A percentile compares a stretch with the other conserved stretches of the same genome.
phyloP scores from a whole-genome alignment of 2,329 filamentous ascomycete genomes.

The Emericellopsis atlantica region DNA sequence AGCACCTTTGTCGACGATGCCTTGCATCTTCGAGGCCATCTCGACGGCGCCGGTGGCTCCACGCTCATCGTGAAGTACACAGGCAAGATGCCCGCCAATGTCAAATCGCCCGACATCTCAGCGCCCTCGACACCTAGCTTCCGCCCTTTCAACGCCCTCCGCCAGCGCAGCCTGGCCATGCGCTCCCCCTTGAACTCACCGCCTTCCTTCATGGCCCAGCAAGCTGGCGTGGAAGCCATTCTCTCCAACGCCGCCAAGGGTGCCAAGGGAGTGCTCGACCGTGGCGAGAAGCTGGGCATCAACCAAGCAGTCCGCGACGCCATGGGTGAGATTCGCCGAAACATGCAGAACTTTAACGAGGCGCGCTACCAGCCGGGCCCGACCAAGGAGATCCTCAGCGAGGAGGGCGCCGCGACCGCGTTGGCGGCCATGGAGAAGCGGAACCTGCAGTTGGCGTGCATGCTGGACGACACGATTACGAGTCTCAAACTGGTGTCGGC shows the following conservation, averaged over 20 bases:
- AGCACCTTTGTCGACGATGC: slow-evolving; percentile 81
- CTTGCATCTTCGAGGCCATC: slow-evolving; percentile 56
- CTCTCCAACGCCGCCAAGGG: slow-evolving; percentile 67
- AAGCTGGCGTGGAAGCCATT: slow-evolving; percentile 53
- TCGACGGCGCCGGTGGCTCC: slow-evolving; percentile 47
- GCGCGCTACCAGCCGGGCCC: slow-evolving; percentile 29
- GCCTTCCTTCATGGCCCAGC: slow-evolving; percentile 39
- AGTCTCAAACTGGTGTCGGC: slow-evolving; percentile 49
- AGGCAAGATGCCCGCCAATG: slow-evolving; percentile 31
- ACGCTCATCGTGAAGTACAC: slow-evolving; percentile 62
- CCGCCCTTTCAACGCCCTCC: slow-evolving; percentile 19
- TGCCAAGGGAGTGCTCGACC: slow-evolving; percentile 61
- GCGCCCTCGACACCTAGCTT: slow-evolving; percentile 21
- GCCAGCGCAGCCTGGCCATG: slow-evolving; percentile 24
- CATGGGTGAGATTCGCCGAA: slow-evolving; percentile 66
- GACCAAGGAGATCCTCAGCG: slow-evolving; percentile 19
- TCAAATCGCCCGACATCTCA: slow-evolving; percentile 10
- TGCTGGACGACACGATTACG: slow-evolving; percentile 55
- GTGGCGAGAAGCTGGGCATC: slow-evolving; percentile 64
- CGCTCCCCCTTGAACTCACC: slow-evolving; percentile 34
- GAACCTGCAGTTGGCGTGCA: slow-evolving; percentile 52
- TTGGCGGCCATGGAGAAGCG: slow-evolving; percentile 46
- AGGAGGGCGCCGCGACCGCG: slow-evolving; percentile 18
- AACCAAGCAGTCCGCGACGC: slow-evolving; percentile 74
- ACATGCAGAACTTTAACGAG: slow-evolving; percentile 56